These are phyloP conservation scores for Cryptosporidium andersoni DNA, from an alignment of 169 alveolate species.

Conservation along the genomic window DNA sequence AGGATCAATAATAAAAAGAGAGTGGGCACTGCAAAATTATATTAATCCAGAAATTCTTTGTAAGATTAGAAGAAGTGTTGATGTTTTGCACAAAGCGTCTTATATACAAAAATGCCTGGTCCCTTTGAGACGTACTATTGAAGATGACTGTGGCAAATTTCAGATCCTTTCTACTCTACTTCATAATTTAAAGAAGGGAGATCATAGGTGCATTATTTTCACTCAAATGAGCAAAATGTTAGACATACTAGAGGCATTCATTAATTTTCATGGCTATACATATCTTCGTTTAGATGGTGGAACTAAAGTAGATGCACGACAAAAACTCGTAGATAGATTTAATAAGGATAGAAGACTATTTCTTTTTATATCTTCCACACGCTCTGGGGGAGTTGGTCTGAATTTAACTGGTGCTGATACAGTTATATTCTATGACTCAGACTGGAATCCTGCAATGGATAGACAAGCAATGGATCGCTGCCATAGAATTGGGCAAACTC, in stretches of 20 bases:
- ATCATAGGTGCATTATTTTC: slow-evolving; percentile 93
- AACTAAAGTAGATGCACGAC: slow-evolving; percentile 95
- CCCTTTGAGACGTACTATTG: slow-evolving; percentile 82
- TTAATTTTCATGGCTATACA: slow-evolving; percentile 92
- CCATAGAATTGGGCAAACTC: slow-evolving; percentile 98
- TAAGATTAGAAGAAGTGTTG: not conserved
- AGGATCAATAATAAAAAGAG: slow-evolving; percentile 23
- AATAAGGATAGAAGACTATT: slow-evolving; percentile 92
- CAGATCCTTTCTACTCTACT: slow-evolving; percentile 83
- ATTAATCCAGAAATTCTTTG: slow-evolving; percentile 14
- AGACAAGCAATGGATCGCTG: slow-evolving; percentile 98
- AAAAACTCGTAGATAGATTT: slow-evolving; percentile 93
- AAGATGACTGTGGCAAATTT: slow-evolving; percentile 96
- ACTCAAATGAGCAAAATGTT: slow-evolving; percentile 97
- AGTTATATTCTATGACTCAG: slow-evolving; percentile 98
- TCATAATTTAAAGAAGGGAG: slow-evolving; percentile 87
- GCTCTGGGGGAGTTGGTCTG: slow-evolving; percentile 98
- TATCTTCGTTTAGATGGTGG: slow-evolving; percentile 97
- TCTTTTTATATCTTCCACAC: slow-evolving; percentile 96
- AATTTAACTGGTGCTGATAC: slow-evolving; percentile 98
- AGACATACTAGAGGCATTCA: slow-evolving; percentile 94
- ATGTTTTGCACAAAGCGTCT: not conserved
- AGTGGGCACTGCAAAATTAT: not conserved
- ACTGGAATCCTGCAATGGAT: slow-evolving; percentile 99
- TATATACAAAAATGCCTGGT: slow-evolving; percentile 73